These are phyloP conservation scores for Gossypioides kirkii DNA, from an alignment of 345 rosid genomes.

Conservation along the genomic window DNA sequence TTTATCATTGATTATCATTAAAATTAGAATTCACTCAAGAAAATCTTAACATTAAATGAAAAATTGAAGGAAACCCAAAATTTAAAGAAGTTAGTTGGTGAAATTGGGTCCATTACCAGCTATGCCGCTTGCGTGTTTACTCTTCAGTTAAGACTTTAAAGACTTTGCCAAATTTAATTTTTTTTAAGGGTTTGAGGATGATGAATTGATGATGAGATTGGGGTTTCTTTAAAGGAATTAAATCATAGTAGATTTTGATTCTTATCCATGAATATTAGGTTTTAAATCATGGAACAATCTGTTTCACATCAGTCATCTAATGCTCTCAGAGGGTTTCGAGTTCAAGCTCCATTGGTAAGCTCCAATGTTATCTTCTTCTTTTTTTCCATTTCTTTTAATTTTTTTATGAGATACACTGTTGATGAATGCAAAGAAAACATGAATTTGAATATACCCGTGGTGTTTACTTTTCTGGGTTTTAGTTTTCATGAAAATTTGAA, in stretches of 20 bases:
- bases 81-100: slow-evolving; percentile 6
- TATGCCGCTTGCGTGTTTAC: not conserved
- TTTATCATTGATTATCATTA: not conserved
- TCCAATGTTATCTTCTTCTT: not conserved
- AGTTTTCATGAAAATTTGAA: not conserved
- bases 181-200: not conserved
- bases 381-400: not conserved
- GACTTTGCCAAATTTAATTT: no score
- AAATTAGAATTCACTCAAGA: not conserved
- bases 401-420: slow-evolving; percentile 11
- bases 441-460: not conserved
- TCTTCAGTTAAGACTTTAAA: no score
- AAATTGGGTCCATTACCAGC: not conserved
- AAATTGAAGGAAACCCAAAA: not conserved
- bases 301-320: slow-evolving; percentile 45
- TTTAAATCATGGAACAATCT: slow-evolving; percentile 52
- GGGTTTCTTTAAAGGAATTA: slow-evolving; percentile 18
- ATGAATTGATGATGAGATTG: slow-evolving; percentile 14
- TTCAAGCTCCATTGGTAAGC: slow-evolving; percentile 81
- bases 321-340: slow-evolving; percentile 50
- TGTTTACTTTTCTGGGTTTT: not conserved
- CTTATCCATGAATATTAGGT: slow-evolving; percentile 28
- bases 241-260: slow-evolving; percentile 1
- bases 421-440: slow-evolving; percentile 12
- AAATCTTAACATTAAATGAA: not conserved